Evolutionary conservation across 768 basidiomycete genomes (phyloP).

Genomic region (Chalciporus sphaerocephalus): DNA sequence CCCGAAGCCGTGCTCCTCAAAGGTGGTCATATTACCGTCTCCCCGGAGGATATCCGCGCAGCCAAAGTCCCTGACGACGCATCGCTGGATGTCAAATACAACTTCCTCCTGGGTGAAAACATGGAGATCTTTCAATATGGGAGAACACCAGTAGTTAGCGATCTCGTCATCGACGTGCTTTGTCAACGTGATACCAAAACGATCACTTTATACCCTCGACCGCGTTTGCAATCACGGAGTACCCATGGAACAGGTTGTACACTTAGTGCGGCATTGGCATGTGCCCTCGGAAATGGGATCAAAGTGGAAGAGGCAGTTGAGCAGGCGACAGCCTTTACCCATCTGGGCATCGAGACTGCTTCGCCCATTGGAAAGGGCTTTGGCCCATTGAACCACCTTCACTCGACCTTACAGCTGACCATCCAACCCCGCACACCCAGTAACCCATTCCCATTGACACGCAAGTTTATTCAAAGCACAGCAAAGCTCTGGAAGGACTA

Average conservation of each 20-base stretch:
- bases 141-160: constrained; percentile 7
- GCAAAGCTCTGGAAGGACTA: constrained; percentile 62
- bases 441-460: constrained; percentile 67
- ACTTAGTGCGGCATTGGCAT: constrained; percentile 76
- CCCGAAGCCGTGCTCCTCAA: constrained; percentile 69
- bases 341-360: constrained; percentile 69
- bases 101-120: constrained; percentile 48
- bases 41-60: constrained; percentile 40
- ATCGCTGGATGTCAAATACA: constrained; percentile 37
- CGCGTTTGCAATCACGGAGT: constrained; percentile 58
- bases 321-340: constrained; percentile 66
- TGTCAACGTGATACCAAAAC: constrained; percentile 32
- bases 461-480: constrained; percentile 57
- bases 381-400: constrained; percentile 86
- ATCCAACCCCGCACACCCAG: constrained; percentile 54
- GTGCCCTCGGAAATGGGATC: constrained; percentile 49
- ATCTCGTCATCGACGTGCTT: constrained; percentile 64
- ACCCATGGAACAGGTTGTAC: constrained; percentile 96
- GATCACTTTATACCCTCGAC: constrained; percentile 53
- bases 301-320: constrained; percentile 55
- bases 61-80: constrained; percentile 28
- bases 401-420: constrained; percentile 44
- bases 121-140: constrained; percentile 54
- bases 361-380: constrained; percentile 64
- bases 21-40: constrained; percentile 69